Evolutionary conservation across 2,329 filamentous ascomycete species (phyloP).

Genomic region (Alternaria dauci): DNA sequence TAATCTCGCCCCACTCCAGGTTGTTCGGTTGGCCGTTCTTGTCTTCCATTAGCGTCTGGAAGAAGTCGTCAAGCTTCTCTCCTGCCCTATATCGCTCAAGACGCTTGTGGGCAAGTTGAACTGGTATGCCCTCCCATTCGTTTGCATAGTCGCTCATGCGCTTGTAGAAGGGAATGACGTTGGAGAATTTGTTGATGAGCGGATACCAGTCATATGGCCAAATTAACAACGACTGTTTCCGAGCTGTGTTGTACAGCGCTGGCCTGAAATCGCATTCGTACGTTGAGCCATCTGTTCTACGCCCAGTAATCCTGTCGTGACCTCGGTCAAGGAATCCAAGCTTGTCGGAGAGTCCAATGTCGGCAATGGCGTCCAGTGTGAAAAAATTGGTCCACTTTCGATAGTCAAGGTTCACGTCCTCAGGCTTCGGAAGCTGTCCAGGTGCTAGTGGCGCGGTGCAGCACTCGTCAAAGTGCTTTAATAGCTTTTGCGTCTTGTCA

Average conservation of each 20-base stretch:
- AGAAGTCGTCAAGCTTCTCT: conserved; percentile 68
- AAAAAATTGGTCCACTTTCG: conserved; percentile 65
- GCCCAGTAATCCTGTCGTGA: conserved; percentile 55
- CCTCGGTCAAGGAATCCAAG: conserved; percentile 63
- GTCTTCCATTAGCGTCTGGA: conserved; percentile 64
- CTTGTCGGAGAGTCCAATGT: conserved; percentile 63
- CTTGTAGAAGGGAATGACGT: conserved; percentile 58
- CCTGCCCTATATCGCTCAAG: conserved; percentile 59
- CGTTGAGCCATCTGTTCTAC: conserved; percentile 57
- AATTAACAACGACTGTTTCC: conserved; percentile 60
- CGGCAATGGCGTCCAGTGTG: conserved; percentile 64
- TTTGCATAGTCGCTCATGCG: conserved; percentile 52
- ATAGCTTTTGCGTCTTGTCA: conserved; percentile 59
- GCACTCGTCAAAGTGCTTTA: conserved; percentile 55
- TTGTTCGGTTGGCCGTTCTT: conserved; percentile 56
- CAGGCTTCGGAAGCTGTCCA: conserved; percentile 33
- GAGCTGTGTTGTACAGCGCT: conserved; percentile 59
- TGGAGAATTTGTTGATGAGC: conserved; percentile 57
- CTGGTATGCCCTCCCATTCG: conserved; percentile 59
- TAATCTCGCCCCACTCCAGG: conserved; percentile 66
- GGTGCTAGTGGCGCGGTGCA: conserved; percentile 51
- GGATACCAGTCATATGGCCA: conserved; percentile 64
- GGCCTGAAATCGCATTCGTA: conserved; percentile 59
- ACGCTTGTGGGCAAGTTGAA: conserved; percentile 56
- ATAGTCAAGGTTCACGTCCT: conserved; percentile 60